Evolutionary conservation across 352 stramenopile species (phyloP).

Genomic region (Pythium brachiatum): DNA sequence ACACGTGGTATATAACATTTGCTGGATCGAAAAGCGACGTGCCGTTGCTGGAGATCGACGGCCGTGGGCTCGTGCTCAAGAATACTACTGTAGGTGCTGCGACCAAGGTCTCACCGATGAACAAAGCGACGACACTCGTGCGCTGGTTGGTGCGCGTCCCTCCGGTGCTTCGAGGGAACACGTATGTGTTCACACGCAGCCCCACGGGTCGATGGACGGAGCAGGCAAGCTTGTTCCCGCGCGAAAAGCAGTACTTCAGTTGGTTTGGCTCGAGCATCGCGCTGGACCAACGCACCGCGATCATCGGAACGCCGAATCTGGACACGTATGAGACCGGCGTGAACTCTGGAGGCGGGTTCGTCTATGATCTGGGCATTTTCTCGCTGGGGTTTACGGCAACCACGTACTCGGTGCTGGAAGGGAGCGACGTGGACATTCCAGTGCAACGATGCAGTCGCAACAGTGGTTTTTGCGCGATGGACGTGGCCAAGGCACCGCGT

Average conservation of each 20-base stretch:
- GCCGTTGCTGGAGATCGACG: conserved; percentile 55
- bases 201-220: conserved; percentile 74
- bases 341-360: conserved; percentile 91
- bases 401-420: conserved; percentile 87
- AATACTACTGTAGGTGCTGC: conserved; percentile 22
- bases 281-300: conserved; percentile 76
- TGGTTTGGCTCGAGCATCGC: conserved; percentile 86
- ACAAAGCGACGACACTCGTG: conserved; percentile 22
- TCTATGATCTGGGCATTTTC: conserved; percentile 91
- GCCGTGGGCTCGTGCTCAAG: conserved; percentile 15
- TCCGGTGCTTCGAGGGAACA: conserved; percentile 59
- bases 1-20: conserved; percentile 88
- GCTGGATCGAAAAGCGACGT: conserved; percentile 48
- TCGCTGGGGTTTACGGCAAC: conserved; percentile 70
- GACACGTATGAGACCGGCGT: conserved; percentile 87
- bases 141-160: conserved; percentile 48
- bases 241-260: conserved; percentile 87
- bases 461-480: conserved; percentile 58
- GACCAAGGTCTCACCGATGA: not conserved
- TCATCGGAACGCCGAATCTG: conserved; percentile 91
- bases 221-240: conserved; percentile 90
- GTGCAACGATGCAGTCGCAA: conserved; percentile 63
- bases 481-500: conserved; percentile 40
- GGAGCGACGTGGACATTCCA: conserved; percentile 66
- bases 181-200: conserved; percentile 65